Evolutionary conservation across 208 protist species (phyloP), one percentile per base, ranked within the genome.

Genomic region (Leishmania tropica): DNA sequence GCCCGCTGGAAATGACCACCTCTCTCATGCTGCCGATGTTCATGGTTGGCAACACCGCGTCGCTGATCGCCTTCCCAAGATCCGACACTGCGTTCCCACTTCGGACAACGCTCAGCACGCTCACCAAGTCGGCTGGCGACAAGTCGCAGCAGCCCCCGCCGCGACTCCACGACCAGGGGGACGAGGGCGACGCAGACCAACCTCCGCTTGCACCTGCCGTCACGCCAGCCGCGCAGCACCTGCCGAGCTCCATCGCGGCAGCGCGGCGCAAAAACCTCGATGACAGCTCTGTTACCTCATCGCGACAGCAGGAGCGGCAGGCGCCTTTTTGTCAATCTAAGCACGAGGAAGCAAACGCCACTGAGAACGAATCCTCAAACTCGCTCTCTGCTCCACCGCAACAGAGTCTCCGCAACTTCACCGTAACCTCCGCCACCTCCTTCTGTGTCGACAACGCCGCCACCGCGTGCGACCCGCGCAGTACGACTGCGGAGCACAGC

Each of bases 331-430:
- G 51, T 15, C 31, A 13, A 11, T 53, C 17, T 13, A 37, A 17
- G 17, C 73, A 15, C 35, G 51, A 31, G n/a, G 73, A 76, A 42
- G 35, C n/a, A 58, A 47, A 47, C 47, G 15, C 56, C 24, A 6
- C 80, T 31, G 81, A 78, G 11, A 74, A 31, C 60, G 75, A 51
- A 7, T 74, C 76, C 56, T 51, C 81, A 48, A 64, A 81, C 40
- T 81, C 76, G 13, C 70, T 74, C 47, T 74, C 71, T 35, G n/a
- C 31, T 17, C 45, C 56, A 65, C 70, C 48, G 5, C 81, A 67
- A n/a, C 81, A 81, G 42, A 81, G 64, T 62, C 47, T 65, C 28
- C 72, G 48, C 72, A 79, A 21, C 76, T 81, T 78, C 71, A 81
- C 81, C n/a, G 71, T 81, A 19, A 81, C 76, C 31, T 79, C 76